These are phyloP conservation scores for Blumeria graminis DNA, from an alignment of 2,329 filamentous ascomycete species.

Conservation along the genomic window DNA sequence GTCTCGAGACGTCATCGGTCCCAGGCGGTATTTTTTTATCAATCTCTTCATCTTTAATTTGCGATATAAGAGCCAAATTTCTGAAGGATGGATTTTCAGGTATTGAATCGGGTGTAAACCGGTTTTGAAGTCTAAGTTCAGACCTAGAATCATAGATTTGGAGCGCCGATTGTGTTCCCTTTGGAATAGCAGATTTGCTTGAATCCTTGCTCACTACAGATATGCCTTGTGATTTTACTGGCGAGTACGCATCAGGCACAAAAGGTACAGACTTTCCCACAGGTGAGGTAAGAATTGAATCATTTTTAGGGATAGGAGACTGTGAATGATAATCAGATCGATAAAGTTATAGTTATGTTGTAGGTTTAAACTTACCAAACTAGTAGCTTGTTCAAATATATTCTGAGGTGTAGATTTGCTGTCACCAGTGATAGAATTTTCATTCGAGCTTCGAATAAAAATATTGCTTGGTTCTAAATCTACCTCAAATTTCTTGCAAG, in stretches of 20 bases:
- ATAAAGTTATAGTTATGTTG: no score
- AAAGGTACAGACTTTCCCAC: no score
- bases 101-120: background rate
- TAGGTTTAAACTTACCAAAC: background rate
- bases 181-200: background rate
- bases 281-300: no score
- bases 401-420: background rate
- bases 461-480: background rate
- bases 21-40: conserved; percentile 6
- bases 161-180: background rate
- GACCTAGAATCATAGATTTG: background rate
- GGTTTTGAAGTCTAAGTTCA: background rate
- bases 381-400: background rate
- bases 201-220: no score
- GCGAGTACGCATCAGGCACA: no score
- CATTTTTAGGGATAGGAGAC: no score
- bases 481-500: no score
- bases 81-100: background rate
- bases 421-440: background rate
- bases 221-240: no score
- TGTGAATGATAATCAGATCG: no score
- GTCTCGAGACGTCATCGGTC: conserved; percentile 7
- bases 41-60: conserved; percentile 8
- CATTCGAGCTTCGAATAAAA: background rate
- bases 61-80: background rate